A percentile compares a stretch with the other conserved stretches of the same genome.
Evolutionary conservation across 2,329 filamentous ascomycete species (phyloP).

Genomic region (Trichoderma koningii): DNA sequence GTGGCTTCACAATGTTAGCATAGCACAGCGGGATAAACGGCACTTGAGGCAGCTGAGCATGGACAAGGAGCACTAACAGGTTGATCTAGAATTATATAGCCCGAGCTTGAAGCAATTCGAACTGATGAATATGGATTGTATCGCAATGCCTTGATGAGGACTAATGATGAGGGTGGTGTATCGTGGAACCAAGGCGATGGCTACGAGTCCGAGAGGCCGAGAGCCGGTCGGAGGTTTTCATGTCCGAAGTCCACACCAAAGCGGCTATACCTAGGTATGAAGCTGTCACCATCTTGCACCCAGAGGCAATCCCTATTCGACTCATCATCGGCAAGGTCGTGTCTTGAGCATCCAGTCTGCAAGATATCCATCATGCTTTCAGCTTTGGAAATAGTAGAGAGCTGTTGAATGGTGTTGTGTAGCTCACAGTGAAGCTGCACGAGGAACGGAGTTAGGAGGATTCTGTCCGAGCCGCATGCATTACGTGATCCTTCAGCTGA

Average conservation of each 20-base stretch:
- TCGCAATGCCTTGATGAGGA: neutral
- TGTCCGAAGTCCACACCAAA: slow-evolving; percentile 1
- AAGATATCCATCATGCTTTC: too few relatives aligned
- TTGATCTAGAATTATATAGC: too few relatives aligned
- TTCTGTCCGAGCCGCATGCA: neutral
- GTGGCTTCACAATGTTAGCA: slow-evolving; percentile 12
- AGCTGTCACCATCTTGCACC: neutral
- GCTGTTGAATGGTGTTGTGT: neutral
- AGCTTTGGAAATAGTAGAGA: too few relatives aligned
- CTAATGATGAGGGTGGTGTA: neutral
- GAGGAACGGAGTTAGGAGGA: slow-evolving; percentile 10
- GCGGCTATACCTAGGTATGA: neutral
- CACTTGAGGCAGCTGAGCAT: neutral
- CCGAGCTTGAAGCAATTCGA: too few relatives aligned
- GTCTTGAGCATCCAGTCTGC: neutral
- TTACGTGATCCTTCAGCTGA: slow-evolving; percentile 20
- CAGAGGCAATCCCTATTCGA: neutral
- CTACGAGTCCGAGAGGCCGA: neutral
- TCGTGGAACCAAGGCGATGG: too few relatives aligned
- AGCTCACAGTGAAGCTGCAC: neutral
- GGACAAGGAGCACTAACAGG: slow-evolving; percentile 1
- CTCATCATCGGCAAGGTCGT: neutral
- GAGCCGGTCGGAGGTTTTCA: slow-evolving; percentile 6
- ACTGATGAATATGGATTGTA: neutral
- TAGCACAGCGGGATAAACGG: neutral